Base-by-base conservation (phyloP, 768 basidiomycete genomes). In the Rhodotorula toruloides region DNA sequence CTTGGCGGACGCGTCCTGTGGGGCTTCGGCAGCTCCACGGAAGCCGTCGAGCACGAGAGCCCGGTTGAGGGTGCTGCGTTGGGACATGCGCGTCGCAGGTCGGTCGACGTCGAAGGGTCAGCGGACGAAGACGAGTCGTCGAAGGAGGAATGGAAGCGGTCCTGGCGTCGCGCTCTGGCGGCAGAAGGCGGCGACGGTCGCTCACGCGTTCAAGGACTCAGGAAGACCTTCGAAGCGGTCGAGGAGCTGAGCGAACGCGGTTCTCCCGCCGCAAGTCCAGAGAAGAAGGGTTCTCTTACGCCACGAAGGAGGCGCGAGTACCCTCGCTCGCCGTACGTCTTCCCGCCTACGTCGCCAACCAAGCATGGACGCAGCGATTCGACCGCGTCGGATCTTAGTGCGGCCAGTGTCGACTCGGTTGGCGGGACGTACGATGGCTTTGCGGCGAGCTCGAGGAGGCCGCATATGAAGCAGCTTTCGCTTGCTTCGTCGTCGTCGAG, bases 101-200 rank as follows among this genome's bases (percentile, higher is more conserved):
- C 40, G n/a, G 55, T 63, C 48, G 64, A 61, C 19, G 67, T 62
- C 25, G 68, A 68, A 40, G 61, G 68, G 11, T 52, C 59, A 0
- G 54, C 54, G 4, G 36, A 40, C 10, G 73, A 74, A 19, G 67
- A 61, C 59, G 68, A 68, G 43, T 36, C 59, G 52, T 50, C n/a
- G 17, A 64, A 65, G 56, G 73, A 74, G 39, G 67, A 69, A 34
- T 72, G 71, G 63, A 70, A 74, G 63, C 36, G n/a, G 17, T 54
- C 53, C n/a, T 54, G 36, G 53, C 53, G 53, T 1, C 36, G 60
- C 61, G 13, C 60, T 56, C 4, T 73, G 71, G 63, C 37, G 65
- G 36, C 54, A 36, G 19, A n/a, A n/a, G 56, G 65, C 27, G 49
- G 57, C 4, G 54, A 57, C 25, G 48, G 43, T 27, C 44, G 55